phyloP scores from a whole-genome alignment of 208 protist genomes.

The Leishmania arabica region DNA sequence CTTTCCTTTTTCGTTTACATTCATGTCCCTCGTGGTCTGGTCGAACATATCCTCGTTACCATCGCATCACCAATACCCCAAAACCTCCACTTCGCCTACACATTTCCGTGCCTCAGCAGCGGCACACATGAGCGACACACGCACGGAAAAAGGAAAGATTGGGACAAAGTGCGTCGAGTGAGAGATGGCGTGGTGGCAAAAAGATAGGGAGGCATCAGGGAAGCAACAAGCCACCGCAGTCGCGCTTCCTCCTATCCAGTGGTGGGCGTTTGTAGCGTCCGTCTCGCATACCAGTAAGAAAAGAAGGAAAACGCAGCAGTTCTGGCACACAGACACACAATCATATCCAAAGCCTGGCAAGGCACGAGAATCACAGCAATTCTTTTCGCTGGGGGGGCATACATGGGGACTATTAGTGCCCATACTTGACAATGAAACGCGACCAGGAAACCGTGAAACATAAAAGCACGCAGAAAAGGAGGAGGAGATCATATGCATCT shows the following conservation, averaged over 20 bases:
- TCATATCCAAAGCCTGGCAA: not conserved
- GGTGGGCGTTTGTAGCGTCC: not conserved
- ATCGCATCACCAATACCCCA: not conserved
- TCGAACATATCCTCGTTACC: not conserved
- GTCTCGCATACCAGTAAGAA: not conserved
- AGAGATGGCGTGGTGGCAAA: not conserved
- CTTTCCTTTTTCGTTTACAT: not conserved
- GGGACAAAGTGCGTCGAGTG: not conserved
- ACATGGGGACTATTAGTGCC: not conserved
- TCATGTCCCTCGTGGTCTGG: not conserved
- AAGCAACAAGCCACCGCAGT: not conserved
- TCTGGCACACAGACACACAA: not conserved
- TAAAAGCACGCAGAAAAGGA: not conserved
- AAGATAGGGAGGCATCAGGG: not conserved
- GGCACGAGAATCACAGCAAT: conserved; percentile 1
- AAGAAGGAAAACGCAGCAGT: not conserved
- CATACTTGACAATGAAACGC: too few relatives aligned
- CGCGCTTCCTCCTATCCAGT: too few relatives aligned
- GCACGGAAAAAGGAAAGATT: not conserved
- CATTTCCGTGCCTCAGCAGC: not conserved
- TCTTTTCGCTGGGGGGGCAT: not conserved
- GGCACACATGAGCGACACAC: not conserved
- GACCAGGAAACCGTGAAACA: not conserved
- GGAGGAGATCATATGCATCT: not conserved
- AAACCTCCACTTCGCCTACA: not conserved